Evolutionary conservation across 2,329 filamentous ascomycete species (phyloP).

Genomic region (Graphiopsis chlorocephala): DNA sequence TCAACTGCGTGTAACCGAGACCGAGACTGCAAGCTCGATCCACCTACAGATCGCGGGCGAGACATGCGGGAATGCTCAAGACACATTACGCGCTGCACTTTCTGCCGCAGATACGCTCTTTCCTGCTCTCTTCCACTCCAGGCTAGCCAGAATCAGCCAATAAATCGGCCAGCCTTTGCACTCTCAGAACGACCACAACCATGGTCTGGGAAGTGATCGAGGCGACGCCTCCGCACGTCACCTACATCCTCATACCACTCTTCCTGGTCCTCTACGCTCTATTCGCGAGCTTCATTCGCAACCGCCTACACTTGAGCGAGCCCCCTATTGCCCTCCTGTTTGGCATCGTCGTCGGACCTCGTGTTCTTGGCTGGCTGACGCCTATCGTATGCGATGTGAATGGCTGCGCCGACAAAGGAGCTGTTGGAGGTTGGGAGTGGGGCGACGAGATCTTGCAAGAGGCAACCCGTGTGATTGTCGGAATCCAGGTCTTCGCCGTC

Average conservation of each 20-base stretch:
- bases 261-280: constrained; percentile 48
- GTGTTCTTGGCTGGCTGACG: constrained; percentile 38
- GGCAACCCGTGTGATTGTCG: constrained; percentile 46
- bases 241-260: constrained; percentile 44
- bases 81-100: background rate
- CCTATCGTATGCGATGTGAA: constrained; percentile 39
- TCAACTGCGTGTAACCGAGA: background rate
- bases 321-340: constrained; percentile 47
- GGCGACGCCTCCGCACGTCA: constrained; percentile 45
- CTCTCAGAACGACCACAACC: background rate
- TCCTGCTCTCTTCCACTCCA: background rate
- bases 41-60: too few relatives aligned
- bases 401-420: constrained; percentile 22
- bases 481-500: constrained; percentile 42
- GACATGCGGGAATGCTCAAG: background rate
- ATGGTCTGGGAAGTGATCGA: constrained; percentile 45
- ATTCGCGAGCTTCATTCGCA: constrained; percentile 47
- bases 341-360: constrained; percentile 46
- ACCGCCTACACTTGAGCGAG: constrained; percentile 49
- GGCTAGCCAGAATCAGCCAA: background rate
- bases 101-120: background rate
- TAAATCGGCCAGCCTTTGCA: background rate
- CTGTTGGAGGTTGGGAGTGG: constrained; percentile 40
- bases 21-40: background rate
- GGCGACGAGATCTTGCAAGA: constrained; percentile 43